Evolutionary conservation across 2,329 filamentous ascomycete species (phyloP).

Genomic region (Colletotrichum agaves): DNA sequence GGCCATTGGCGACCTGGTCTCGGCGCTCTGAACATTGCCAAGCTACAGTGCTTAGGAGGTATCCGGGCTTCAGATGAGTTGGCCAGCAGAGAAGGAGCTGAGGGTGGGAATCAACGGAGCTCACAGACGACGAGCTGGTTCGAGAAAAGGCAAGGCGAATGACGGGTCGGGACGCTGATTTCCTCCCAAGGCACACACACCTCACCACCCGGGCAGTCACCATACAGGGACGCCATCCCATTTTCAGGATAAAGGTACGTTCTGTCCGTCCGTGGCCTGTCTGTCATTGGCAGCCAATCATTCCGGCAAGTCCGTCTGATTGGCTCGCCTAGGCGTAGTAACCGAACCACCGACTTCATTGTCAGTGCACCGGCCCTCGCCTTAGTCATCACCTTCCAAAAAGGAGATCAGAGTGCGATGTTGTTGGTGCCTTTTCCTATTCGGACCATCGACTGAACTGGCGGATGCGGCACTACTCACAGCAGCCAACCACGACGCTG

Average conservation of each 20-base stretch:
- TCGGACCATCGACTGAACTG: not conserved
- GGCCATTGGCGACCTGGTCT: not conserved
- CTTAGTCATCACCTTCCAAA: not conserved
- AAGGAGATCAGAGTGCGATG: not conserved
- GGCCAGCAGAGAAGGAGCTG: not conserved
- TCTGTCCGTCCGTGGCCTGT: not conserved
- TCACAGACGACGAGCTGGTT: too few species aligned
- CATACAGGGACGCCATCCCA: not conserved
- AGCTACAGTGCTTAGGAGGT: not conserved
- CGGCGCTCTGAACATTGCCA: not conserved
- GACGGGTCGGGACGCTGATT: not conserved
- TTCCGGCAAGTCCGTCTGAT: not conserved
- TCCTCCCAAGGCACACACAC: not conserved
- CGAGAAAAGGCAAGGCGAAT: too few species aligned
- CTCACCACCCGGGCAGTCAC: too few species aligned
- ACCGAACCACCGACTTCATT: not conserved
- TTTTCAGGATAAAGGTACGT: not conserved
- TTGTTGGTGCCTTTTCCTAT: not conserved
- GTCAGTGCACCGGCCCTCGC: not conserved
- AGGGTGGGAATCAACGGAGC: too few species aligned
- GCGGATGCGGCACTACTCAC: not conserved
- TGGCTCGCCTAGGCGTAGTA: conserved; percentile 24
- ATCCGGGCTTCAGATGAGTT: not conserved
- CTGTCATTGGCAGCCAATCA: not conserved
- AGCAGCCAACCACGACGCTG: conserved; percentile 6